Conservation (phyloP, 225 moss, liverwort and hornwort species). For the Straminergon stramineum region DNA sequence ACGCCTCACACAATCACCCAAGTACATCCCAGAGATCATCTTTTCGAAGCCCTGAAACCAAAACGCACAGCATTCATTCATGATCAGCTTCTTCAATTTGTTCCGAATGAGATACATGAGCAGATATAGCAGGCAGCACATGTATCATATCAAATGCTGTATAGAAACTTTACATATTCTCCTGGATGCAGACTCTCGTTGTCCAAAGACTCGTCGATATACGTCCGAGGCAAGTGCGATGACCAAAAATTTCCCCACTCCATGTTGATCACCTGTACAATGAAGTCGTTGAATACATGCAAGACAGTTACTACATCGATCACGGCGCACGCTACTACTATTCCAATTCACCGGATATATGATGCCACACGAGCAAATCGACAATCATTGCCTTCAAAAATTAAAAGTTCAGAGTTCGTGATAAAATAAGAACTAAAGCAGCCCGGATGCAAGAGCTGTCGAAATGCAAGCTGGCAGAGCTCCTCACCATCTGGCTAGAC, state of each 20-base stretch:
- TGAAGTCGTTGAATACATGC: background rate
- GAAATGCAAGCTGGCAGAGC: background rate
- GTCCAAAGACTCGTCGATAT: conserved; percentile 38
- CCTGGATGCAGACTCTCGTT: conserved; percentile 52
- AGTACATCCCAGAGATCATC: conserved; percentile 93
- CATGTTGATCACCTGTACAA: conserved; percentile 53
- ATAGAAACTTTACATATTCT: conserved; percentile 32
- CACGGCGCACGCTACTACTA: background rate
- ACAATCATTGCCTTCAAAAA: background rate
- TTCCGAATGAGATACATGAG: background rate
- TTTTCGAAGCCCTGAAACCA: conserved; percentile 88
- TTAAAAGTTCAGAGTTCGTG: background rate
- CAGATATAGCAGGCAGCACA: background rate
- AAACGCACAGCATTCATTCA: background rate
- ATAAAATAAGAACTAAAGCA: background rate
- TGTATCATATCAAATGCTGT: background rate
- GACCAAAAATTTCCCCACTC: conserved; percentile 71
- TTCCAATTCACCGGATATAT: background rate
- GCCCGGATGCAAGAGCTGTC: background rate
- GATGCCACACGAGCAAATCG: background rate
- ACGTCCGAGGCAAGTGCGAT: conserved; percentile 46
- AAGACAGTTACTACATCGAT: background rate
- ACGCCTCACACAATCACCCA: conserved; percentile 89
- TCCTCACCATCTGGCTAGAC: conserved; percentile 52
- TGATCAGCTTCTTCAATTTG: background rate